A percentile compares a stretch with the other conserved stretches of the same genome.
Conservation (phyloP, 768 basidiomycete genomes). For the Tylopilus rubrobrunneus region DNA sequence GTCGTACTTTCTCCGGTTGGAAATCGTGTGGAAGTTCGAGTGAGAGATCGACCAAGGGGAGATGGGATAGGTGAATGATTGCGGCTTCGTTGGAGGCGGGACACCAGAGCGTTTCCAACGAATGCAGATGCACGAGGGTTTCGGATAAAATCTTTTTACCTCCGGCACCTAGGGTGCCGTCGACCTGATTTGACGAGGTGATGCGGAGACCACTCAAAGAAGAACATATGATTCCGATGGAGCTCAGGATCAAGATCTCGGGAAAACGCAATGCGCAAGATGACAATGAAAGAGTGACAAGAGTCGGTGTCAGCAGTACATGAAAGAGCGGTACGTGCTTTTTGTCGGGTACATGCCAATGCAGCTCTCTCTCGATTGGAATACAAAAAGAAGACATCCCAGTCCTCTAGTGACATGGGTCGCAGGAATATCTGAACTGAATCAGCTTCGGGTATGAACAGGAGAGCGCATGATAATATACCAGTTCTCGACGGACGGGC, state of each 20-base stretch:
- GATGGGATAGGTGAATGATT: constrained; percentile 25
- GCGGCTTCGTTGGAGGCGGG: constrained; percentile 17
- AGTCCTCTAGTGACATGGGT: constrained; percentile 17
- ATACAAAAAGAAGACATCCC: constrained; percentile 13
- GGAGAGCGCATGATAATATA: not conserved
- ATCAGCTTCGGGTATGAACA: not conserved
- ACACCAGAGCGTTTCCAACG: constrained; percentile 16
- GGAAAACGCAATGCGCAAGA: too few relatives aligned
- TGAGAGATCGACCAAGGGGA: constrained; percentile 17
- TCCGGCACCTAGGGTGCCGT: constrained; percentile 2
- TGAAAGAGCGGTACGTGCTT: constrained; percentile 20
- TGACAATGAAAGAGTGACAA: constrained; percentile 6
- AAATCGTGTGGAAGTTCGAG: constrained; percentile 15
- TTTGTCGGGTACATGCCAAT: constrained; percentile 15
- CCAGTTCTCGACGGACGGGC: not conserved
- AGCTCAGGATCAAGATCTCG: constrained; percentile 17
- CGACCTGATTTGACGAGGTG: not conserved
- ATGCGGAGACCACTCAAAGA: constrained; percentile 15
- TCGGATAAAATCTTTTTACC: constrained; percentile 22
- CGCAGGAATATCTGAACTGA: constrained; percentile 20
- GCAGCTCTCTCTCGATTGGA: constrained; percentile 7
- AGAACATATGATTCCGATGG: constrained; percentile 19
- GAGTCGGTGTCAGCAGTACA: constrained; percentile 21
- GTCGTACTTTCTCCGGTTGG: constrained; percentile 11
- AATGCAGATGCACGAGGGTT: constrained; percentile 14